Evolutionary conservation across 257 asterid species (phyloP), one percentile per base, ranked within the genome.

Genomic region (Penstemon eatonii): DNA sequence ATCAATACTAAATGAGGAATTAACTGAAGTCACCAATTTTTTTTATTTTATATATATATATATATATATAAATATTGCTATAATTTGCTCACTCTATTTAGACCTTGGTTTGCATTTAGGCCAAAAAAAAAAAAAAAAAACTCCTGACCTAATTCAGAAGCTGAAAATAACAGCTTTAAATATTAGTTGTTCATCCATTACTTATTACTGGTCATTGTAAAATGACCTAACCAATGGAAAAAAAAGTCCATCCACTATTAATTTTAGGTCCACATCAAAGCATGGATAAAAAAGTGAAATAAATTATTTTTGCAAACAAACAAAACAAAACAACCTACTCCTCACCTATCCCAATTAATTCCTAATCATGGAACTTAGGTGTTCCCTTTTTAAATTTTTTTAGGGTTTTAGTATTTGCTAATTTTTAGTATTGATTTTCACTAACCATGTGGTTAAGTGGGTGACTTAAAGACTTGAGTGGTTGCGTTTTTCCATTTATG

Each of bases 311-410:
- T 36, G 66, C 60, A 76, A 68, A 25, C 63, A 63, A 75, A 67
- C 69, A 72, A 76, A 55, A 18, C 37, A 10, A n/a, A 68, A 40
- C 67, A 65, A 82, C 80, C 87, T 71, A 79, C 71, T 75, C 37
- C 76, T 41, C 82, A 82, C 73, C 85, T 57, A 57, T 49, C 57
- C 71, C n/a, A n/a, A 40, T 45, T 25, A 25, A 25, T 72, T 76
- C 19, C 57, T 62, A 67, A 53, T 42, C 39, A 43, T 49, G 25
- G 53, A 63, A 44, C 37, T 69, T 40, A 4, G 25, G 8, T 63
- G 63, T 60, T 13, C 12, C 7, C 4, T 40, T 37, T n/a, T 43
- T 50, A 41, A 9, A n/a, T 3, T 7, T 33, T 10, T 11, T 19
- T 1, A 25, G 33, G 33, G 33, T 25, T 25, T 25, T 25, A 25